Conservation (phyloP, 495 filamentous ascomycete genomes). For the Aspergillus campestris region DNA sequence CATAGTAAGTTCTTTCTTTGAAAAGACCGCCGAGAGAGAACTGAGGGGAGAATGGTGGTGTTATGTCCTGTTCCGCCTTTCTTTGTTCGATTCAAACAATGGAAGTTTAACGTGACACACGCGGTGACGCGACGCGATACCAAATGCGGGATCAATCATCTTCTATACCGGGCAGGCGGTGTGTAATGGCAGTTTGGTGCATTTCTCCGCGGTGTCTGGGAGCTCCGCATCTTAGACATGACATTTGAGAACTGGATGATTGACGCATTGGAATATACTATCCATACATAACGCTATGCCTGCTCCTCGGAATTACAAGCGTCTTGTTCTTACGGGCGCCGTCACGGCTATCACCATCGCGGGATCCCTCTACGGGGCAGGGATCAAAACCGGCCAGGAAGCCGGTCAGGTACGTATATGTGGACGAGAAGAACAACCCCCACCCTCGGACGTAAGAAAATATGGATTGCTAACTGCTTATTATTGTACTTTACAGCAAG, state of each 20-base stretch:
- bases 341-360: conserved; percentile 42
- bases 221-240: neutral
- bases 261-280: too few species aligned
- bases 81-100: too few species aligned
- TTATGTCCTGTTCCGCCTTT: neutral
- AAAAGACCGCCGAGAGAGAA: neutral
- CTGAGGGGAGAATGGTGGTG: conserved; percentile 3
- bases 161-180: conserved; percentile 3
- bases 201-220: neutral
- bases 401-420: conserved; percentile 28
- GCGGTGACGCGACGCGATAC: conserved; percentile 16
- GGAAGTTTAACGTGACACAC: neutral
- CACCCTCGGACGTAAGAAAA: too few species aligned
- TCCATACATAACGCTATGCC: conserved; percentile 9
- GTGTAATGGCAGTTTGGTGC: neutral
- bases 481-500: conserved; percentile 27
- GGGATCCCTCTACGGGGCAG: conserved; percentile 47
- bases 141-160: conserved; percentile 7
- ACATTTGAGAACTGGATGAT: too few species aligned
- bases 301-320: conserved; percentile 22
- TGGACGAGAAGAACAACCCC: neutral
- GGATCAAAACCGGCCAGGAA: conserved; percentile 42
- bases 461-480: too few species aligned
- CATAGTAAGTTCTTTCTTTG: neutral
- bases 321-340: conserved; percentile 37